Base-by-base conservation (phyloP, 2,329 filamentous ascomycete species). In the Xylariaceae sp. region DNA sequence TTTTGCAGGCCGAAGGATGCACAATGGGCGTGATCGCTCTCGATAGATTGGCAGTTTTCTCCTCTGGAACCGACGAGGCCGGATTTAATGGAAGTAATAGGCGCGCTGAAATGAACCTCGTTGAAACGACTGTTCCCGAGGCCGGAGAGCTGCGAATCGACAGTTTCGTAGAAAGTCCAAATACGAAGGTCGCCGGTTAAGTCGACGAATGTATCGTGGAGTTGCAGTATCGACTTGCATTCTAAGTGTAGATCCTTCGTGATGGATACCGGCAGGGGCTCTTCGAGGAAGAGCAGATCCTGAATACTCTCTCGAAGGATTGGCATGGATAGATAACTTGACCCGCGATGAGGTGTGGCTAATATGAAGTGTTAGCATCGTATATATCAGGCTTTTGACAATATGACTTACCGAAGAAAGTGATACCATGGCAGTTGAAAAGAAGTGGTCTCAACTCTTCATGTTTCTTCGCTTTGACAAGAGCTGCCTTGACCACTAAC, bases 131-230 rank as follows among this genome's bases (percentile, higher is more conserved):
- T 63, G 3, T 66, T 64, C 1, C 71, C 72, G 2, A 70, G 64
- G 0, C 76, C 76, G 0, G 78, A 78, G 3, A 85, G 70, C 0
- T 76, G 74, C 0, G 81, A 84, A 64, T 85, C 82, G 6, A 81
- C 75, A 0, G 80, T 85, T 62, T 85, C 83, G 55, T 85, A 81
- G 41, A 85, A 79, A 0, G 81, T 83, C 81, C 82, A 85, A 9
- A 85, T 72, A 5, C 76, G 77, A 49, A 85, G 72, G 53, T 85
- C 83, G 37, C 78, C 77, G 0, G 80, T 76, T 4, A 82, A 74
- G 3, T 78, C 73, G 47, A 76, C 76, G 62, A 85, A 86, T 42
- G 76, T 73, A 2, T 83, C 78, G 19, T 84, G 77, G 46, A 75
- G 72, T 41, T 71, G 72, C 5, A 78, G 65, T 1, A 86, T 67